Percentiles rank a stretch among this genome's conserved stretches.
These are phyloP conservation scores for Aspergillus nidulans DNA, from an alignment of 495 filamentous ascomycete genomes.

Conservation along the genomic window DNA sequence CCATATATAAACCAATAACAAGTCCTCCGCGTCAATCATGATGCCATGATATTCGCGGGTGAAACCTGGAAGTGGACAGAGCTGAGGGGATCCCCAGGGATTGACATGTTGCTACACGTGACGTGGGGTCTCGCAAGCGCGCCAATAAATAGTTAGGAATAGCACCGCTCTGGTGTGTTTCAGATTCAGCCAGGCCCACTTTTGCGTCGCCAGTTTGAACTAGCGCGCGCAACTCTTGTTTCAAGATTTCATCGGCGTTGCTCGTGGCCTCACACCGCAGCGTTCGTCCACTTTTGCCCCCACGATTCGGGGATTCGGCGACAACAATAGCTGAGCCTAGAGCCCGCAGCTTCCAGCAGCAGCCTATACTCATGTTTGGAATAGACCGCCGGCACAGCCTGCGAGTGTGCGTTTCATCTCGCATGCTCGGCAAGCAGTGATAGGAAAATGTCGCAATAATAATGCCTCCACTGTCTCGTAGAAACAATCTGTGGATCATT, in stretches of 20 bases:
- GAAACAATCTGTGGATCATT: constrained; percentile 15
- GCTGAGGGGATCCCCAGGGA: background rate
- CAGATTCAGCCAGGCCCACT: constrained; percentile 10
- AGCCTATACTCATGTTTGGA: constrained; percentile 6
- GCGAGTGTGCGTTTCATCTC: constrained; percentile 18
- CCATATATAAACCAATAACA: background rate
- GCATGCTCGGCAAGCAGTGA: constrained; percentile 13
- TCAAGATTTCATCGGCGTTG: constrained; percentile 10
- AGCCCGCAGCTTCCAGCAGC: constrained; percentile 17
- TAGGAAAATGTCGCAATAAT: constrained; percentile 16
- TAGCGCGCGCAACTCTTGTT: constrained; percentile 21
- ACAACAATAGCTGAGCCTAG: background rate
- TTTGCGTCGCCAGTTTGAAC: constrained; percentile 7
- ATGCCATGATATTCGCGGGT: constrained; percentile 4
- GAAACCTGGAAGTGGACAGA: background rate
- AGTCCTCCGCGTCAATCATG: constrained; percentile 1
- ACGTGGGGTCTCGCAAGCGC: background rate
- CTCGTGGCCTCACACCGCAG: background rate
- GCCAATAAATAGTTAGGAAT: constrained; percentile 2
- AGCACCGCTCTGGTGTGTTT: constrained; percentile 14
- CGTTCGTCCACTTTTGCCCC: background rate
- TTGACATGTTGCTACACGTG: constrained; percentile 7
- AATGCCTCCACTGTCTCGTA: constrained; percentile 18
- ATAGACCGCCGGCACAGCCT: constrained; percentile 10
- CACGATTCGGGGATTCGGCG: background rate